Evolutionary conservation across 2,329 filamentous ascomycete species (phyloP), one percentile per base, ranked within the genome.

Genomic region (Claviceps purpurea): DNA sequence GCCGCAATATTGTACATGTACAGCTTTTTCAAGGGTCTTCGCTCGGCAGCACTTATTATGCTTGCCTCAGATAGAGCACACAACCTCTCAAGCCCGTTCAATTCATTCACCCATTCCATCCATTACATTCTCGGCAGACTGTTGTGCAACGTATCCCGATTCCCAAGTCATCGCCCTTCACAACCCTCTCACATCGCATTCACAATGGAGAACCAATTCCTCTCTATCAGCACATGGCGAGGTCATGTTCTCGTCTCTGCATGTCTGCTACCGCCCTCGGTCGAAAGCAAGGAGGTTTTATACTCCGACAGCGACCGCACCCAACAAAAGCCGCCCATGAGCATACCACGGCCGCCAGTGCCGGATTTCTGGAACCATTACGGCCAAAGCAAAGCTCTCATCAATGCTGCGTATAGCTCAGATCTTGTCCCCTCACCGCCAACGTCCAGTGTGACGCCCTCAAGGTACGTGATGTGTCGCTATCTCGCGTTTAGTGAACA

Each of bases 241-340:
- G 49, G 49, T 18, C 30, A 50, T 37, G 49, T 50, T 37, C 34
- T 50, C 13, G 49, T 50, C 20, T 50, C 49, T 18, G 41, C 49
- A 18, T 45, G 26, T 38, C 26, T 50, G 49, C 26, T 50, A 16
- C 41, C 26, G 5, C 41, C 13, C 10, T 45, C 49, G 3, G 7
- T 14, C 14, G 41, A 50, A 22, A 14, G 22, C 40, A 45, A 42
- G 11, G 49, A 43, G 40, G 41, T 18, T 13, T 38, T 26, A 11
- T 44, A 45, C 20, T 13, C 26, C 11, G 20, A 50, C 18, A 16
- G 49, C 41, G 13, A 34, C n/a, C 6, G 20, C 10, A 37, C 30
- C 6, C 40, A 37, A 10, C 26, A 10, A 5, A 38, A 18, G 18
- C 4, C 26, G 2, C 40, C 5, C 16, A 18, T 26, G 34, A 5